Evolutionary conservation across 345 rosid genomes (phyloP).

Genomic region (Populus davidiana): DNA sequence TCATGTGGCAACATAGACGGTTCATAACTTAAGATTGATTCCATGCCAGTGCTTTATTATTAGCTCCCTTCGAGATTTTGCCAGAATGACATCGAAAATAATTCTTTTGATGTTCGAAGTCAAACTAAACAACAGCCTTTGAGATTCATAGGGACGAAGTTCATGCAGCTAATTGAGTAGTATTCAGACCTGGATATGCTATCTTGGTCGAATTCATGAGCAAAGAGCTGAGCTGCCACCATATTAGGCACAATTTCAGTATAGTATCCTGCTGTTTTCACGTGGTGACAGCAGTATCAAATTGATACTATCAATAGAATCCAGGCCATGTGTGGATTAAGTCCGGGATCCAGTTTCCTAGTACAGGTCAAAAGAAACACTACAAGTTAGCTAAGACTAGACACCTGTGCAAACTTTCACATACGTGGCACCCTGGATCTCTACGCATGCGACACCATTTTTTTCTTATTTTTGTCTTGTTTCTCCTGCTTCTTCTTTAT

Average conservation of each 20-base stretch:
- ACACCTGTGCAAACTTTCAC: conserved; percentile 3
- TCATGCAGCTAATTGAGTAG: background rate
- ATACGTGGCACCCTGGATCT: conserved; percentile 6
- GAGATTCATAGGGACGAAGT: background rate
- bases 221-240: background rate
- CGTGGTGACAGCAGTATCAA: background rate
- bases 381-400: background rate
- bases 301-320: background rate
- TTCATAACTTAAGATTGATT: background rate
- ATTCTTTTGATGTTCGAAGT: background rate
- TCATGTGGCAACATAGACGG: background rate
- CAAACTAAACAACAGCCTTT: background rate
- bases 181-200: background rate
- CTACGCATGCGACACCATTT: background rate
- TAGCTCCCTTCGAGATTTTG: background rate
- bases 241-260: background rate
- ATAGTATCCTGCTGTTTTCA: background rate
- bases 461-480: background rate
- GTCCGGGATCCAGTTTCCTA: background rate
- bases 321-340: background rate
- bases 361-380: conserved; percentile 5
- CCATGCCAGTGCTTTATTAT: background rate
- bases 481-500: too few species aligned
- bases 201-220: background rate
- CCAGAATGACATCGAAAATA: background rate